Conservation (phyloP, 2,329 filamentous ascomycete species). For the Catunica adiposa region DNA sequence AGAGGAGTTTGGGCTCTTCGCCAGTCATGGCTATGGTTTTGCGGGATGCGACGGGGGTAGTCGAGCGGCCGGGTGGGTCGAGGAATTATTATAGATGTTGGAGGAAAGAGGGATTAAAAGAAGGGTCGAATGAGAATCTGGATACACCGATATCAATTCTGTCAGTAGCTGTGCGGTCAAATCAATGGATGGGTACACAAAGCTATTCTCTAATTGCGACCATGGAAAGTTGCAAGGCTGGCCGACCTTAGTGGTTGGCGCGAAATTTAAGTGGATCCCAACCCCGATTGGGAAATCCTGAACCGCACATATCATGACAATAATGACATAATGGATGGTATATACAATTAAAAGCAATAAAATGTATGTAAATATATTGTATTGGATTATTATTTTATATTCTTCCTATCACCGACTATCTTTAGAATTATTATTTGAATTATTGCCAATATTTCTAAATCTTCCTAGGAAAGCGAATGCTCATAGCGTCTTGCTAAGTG, state of each 20-base stretch:
- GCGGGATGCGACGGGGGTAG: neutral
- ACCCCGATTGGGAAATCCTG: neutral
- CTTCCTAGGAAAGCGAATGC: too few relatives aligned
- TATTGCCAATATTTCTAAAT: too few relatives aligned
- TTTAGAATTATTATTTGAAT: too few relatives aligned
- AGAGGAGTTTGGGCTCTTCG: slow-evolving; percentile 42
- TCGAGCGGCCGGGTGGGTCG: neutral
- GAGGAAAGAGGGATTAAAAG: too few relatives aligned
- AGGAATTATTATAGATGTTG: neutral
- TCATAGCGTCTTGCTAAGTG: too few relatives aligned
- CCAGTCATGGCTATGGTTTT: slow-evolving; percentile 9
- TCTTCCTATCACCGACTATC: too few relatives aligned
- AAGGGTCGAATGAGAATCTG: too few relatives aligned
- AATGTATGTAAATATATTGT: too few relatives aligned
- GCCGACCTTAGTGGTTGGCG: neutral
- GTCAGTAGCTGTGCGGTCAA: neutral
- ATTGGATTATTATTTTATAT: too few relatives aligned
- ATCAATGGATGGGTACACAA: neutral
- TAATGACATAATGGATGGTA: too few relatives aligned
- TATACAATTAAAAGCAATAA: too few relatives aligned
- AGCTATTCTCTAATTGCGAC: neutral
- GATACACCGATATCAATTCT: too few relatives aligned
- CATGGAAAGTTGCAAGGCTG: neutral
- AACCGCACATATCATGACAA: neutral
- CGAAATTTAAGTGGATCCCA: neutral